Evolutionary conservation across 2,329 filamentous ascomycete species (phyloP).

Genomic region (Aureobasidium melanogenum): DNA sequence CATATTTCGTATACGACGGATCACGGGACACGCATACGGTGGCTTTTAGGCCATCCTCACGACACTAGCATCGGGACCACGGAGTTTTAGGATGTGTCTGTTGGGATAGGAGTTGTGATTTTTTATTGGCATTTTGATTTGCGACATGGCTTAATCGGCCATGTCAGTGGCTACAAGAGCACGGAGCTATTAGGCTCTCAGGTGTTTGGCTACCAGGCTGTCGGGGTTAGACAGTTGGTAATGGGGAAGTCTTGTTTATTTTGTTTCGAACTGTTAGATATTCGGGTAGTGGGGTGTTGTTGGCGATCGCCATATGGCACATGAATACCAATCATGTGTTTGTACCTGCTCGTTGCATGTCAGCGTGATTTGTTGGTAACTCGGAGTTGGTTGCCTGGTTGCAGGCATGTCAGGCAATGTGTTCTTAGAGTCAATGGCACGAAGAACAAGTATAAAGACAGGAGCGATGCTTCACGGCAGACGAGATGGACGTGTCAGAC

Average conservation of each 20-base stretch:
- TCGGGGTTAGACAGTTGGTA: background rate
- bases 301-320: background rate
- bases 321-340: background rate
- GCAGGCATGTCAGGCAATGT: background rate
- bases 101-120: background rate
- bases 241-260: background rate
- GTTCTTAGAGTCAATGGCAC: background rate
- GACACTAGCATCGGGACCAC: conserved; percentile 11
- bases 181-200: conserved; percentile 8
- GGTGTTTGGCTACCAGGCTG: conserved; percentile 7
- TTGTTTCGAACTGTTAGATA: background rate
- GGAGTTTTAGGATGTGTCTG: conserved; percentile 7
- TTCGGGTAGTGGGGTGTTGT: too few species aligned
- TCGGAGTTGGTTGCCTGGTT: background rate
- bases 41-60: conserved; percentile 12
- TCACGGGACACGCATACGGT: conserved; percentile 12
- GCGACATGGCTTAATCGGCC: conserved; percentile 10
- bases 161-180: conserved; percentile 4
- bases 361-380: background rate
- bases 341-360: background rate
- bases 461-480: too few species aligned
- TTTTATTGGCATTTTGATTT: background rate
- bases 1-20: conserved; percentile 7
- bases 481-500: background rate
- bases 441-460: too few species aligned